Conservation (phyloP, 768 basidiomycete species). For the Agrocybe chaxingu region DNA sequence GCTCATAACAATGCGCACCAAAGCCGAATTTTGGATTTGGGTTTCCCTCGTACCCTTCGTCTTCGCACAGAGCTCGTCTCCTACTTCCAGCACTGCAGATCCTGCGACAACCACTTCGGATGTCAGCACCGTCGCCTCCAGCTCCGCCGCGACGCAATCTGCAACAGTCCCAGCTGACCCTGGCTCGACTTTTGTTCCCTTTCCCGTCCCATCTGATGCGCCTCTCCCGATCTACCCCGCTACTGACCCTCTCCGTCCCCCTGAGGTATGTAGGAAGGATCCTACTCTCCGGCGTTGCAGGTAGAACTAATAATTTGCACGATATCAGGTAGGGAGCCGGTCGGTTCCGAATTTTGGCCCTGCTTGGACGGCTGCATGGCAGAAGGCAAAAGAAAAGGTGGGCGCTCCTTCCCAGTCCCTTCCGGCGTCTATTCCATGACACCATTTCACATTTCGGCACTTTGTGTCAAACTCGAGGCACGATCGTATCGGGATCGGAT, state of each 20-base stretch:
- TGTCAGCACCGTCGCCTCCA: conserved; percentile 58
- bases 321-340: conserved; percentile 29
- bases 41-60: conserved; percentile 3
- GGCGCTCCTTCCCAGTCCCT: conserved; percentile 11
- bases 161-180: no score
- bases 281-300: neutral
- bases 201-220: no score
- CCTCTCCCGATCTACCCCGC: no score
- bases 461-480: no score
- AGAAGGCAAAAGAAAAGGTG: conserved; percentile 55
- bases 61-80: neutral
- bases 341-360: conserved; percentile 45
- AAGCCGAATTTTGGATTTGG: conserved; percentile 3
- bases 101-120: no score
- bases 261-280: no score
- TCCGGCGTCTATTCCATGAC: neutral
- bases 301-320: conserved; percentile 1
- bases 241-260: no score
- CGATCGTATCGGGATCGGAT: neutral
- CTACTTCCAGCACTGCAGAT: neutral
- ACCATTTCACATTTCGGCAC: no score
- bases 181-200: no score
- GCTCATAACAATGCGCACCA: neutral
- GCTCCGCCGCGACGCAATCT: conserved; percentile 23
- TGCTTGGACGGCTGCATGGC: conserved; percentile 59